A percentile compares a stretch with the other conserved stretches of the same genome.
Evolutionary conservation across 2,329 filamentous ascomycete genomes (phyloP).

Genomic region (Rhynchosporium secalis): DNA sequence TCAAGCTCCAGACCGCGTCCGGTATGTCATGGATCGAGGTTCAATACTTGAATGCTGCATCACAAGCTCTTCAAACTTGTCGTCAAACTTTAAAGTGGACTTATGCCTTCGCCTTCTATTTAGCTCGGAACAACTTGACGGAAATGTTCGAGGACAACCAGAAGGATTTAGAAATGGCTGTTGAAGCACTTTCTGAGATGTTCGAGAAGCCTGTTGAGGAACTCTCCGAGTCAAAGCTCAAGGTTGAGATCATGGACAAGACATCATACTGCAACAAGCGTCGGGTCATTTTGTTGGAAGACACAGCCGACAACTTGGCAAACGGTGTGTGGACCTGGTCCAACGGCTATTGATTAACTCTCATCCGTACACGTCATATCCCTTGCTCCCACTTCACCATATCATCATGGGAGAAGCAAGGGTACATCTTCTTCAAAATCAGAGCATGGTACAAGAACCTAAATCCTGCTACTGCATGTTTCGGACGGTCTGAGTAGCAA

Average conservation of each 20-base stretch:
- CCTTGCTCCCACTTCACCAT: constrained; percentile 16
- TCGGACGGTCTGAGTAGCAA: too few species aligned
- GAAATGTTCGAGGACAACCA: constrained; percentile 99
- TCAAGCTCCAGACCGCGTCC: constrained; percentile 86
- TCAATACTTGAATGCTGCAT: constrained; percentile 91
- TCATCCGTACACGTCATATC: constrained; percentile 24
- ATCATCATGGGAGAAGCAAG: constrained; percentile 8
- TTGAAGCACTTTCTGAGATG: constrained; percentile 97
- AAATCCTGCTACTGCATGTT: too few species aligned
- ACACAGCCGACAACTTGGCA: constrained; percentile 89
- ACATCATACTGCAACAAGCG: constrained; percentile 95
- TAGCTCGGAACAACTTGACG: constrained; percentile 92
- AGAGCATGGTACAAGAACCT: neutral
- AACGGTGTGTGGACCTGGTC: constrained; percentile 62
- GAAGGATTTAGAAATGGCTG: constrained; percentile 94
- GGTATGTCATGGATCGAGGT: constrained; percentile 99
- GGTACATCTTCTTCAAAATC: constrained; percentile 25
- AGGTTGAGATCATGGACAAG: constrained; percentile 98
- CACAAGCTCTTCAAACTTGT: constrained; percentile 90
- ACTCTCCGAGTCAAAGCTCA: constrained; percentile 81
- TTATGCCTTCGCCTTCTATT: constrained; percentile 96
- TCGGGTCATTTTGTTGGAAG: constrained; percentile 82
- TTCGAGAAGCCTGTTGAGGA: constrained; percentile 96
- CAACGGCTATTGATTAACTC: constrained; percentile 31
- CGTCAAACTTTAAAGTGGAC: constrained; percentile 99